These are phyloP conservation scores for Pythium coloratum DNA, from an alignment of 352 stramenopile species.

Conservation along the genomic window DNA sequence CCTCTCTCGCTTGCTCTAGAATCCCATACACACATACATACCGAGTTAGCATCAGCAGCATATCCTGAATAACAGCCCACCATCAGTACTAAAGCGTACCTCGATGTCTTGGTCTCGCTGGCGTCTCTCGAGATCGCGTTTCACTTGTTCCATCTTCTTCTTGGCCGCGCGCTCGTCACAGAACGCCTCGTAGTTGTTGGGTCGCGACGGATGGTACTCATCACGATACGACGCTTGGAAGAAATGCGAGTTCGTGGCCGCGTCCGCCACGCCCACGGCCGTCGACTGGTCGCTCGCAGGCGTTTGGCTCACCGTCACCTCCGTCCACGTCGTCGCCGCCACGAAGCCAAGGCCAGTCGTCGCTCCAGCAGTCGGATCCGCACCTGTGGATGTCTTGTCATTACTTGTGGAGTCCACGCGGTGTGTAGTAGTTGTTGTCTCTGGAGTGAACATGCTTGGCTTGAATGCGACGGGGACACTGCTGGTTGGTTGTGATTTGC, in stretches of 20 bases:
- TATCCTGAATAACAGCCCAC: background rate
- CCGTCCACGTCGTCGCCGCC: conserved; percentile 91
- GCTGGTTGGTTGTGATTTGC: conserved; percentile 25
- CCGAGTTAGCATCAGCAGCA: background rate
- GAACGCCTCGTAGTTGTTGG: conserved; percentile 89
- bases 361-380: conserved; percentile 25
- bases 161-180: conserved; percentile 77
- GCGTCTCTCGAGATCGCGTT: conserved; percentile 72
- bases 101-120: conserved; percentile 74
- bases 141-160: conserved; percentile 82
- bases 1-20: conserved; percentile 61
- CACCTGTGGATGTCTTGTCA: background rate
- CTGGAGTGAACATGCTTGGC: background rate
- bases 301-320: conserved; percentile 47
- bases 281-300: conserved; percentile 18
- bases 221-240: conserved; percentile 79
- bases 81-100: conserved; percentile 27
- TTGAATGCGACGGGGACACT: background rate
- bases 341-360: conserved; percentile 86
- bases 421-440: background rate
- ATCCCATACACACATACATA: background rate
- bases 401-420: background rate
- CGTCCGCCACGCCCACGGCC: conserved; percentile 26
- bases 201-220: conserved; percentile 84
- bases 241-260: conserved; percentile 36